These are phyloP conservation scores for Benincasa hispida DNA, from an alignment of 306 rosid species.

Conservation along the genomic window DNA sequence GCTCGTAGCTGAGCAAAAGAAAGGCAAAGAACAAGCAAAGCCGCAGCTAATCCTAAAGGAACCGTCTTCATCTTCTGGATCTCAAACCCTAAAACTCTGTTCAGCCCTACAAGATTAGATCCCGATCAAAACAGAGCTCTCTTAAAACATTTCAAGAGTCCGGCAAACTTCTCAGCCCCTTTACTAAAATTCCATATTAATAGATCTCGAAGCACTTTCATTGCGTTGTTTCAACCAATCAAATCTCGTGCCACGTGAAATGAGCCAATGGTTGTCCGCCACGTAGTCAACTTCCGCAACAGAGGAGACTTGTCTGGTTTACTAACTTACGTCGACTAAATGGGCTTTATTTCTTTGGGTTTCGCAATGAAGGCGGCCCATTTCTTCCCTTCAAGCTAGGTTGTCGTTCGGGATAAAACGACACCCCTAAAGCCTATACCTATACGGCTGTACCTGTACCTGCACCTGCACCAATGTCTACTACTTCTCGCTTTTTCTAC, in stretches of 20 bases:
- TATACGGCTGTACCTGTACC: background rate
- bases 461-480: background rate
- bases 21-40: slow-evolving; percentile 27
- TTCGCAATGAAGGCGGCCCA: background rate
- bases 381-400: background rate
- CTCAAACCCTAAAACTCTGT: slow-evolving; percentile 2
- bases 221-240: slow-evolving; percentile 51
- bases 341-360: slow-evolving; percentile 1
- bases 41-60: slow-evolving; percentile 17
- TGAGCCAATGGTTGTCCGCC: slow-evolving; percentile 10
- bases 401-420: background rate
- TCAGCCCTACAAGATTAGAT: background rate
- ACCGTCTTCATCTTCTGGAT: slow-evolving; percentile 17
- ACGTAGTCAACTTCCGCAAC: slow-evolving; percentile 11
- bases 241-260: slow-evolving; percentile 31
- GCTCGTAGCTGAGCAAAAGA: slow-evolving; percentile 34
- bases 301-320: background rate
- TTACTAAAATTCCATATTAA: background rate
- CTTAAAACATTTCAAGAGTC: background rate
- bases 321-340: background rate
- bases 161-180: background rate
- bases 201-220: slow-evolving; percentile 24
- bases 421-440: background rate
- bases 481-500: background rate
- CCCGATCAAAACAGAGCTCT: background rate